Evolutionary conservation across 2,329 filamentous ascomycete genomes (phyloP), one percentile per base, ranked within the genome.

Genomic region (Colletotrichum trifolii): DNA sequence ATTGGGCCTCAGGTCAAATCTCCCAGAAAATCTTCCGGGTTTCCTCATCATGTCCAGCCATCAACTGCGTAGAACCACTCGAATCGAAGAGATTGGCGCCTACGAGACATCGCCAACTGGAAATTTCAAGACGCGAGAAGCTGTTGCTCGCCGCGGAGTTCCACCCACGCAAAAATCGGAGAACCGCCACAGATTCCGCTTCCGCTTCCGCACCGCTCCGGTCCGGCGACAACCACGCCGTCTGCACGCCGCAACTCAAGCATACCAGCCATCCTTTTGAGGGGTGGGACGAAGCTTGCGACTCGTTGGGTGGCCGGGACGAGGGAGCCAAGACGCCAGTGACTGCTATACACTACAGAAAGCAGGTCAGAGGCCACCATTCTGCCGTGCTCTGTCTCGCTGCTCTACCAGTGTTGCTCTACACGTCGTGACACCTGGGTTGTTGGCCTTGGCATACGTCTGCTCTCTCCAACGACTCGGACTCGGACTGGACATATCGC

Each of bases 141-240:
- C 50, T 64, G 67, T 40, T 67, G 65, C 12, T 58, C 67, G 57
- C 48, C 69, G 69, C 34, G 70, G 73, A 34, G 69, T 71, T 66
- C 63, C 63, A 64, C 63, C 34, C 25, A 47, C 59, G 34, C 59
- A 40, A 49, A 64, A 59, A 58, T 60, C 63, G 63, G 63, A 64
- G 63, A 66, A 53, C 47, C 64, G 64, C 60, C 54, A 64, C 48
- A n/a, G n/a, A n/a, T n/a, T n/a, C n/a, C 60, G 54, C 40, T 46
- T 36, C 58, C 50, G 34, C 49, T 57, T 38, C 54, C 46, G 55
- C 55, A 33, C 53, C 59, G 60, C 48, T 33, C 64, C 60, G 64
- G 60, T 52, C 54, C 64, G 60, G 59, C 33, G 33, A 46, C 48
- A 15, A 66, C 43, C 52, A 59, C 38, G 34, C 64, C 53, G 60